Percentiles rank a stretch among this genome's conserved stretches.
Conservation (phyloP, 352 stramenopile species). For the Aphanomyces invadans region DNA sequence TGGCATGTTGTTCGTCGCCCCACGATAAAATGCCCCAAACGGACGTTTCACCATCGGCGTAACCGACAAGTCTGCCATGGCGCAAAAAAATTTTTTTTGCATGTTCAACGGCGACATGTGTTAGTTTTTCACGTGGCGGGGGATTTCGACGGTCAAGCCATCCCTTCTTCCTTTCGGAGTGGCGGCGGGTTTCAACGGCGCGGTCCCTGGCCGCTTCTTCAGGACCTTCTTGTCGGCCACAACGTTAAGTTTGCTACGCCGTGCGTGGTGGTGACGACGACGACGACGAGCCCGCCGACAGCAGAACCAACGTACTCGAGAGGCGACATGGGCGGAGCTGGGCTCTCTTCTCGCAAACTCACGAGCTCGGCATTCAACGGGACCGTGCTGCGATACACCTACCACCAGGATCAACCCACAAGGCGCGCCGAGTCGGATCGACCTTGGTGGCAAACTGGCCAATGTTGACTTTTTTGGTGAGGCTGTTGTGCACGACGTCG, state of each 20-base stretch:
- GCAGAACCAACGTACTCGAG: neutral
- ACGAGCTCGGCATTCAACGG: conserved; percentile 2
- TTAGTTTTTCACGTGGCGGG: no score
- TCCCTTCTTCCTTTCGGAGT: no score
- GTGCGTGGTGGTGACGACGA: no score
- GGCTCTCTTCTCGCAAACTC: neutral
- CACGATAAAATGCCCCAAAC: no score
- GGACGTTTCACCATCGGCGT: no score
- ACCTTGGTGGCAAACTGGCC: neutral
- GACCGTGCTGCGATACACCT: conserved; percentile 8
- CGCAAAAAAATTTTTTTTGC: no score
- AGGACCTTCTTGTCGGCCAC: conserved; percentile 1
- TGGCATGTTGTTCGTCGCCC: no score
- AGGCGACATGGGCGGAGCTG: neutral
- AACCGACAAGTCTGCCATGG: no score
- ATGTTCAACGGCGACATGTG: no score
- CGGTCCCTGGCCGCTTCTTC: conserved; percentile 2
- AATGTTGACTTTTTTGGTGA: neutral
- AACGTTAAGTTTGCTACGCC: neutral
- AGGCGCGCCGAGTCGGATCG: neutral
- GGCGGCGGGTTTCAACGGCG: neutral
- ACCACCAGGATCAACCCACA: neutral
- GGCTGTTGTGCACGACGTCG: neutral
- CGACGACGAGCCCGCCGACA: neutral
- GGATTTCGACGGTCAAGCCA: no score